These are phyloP conservation scores for Pichia sp. DNA, from an alignment of 1,139 yeast species.

Conservation along the genomic window DNA sequence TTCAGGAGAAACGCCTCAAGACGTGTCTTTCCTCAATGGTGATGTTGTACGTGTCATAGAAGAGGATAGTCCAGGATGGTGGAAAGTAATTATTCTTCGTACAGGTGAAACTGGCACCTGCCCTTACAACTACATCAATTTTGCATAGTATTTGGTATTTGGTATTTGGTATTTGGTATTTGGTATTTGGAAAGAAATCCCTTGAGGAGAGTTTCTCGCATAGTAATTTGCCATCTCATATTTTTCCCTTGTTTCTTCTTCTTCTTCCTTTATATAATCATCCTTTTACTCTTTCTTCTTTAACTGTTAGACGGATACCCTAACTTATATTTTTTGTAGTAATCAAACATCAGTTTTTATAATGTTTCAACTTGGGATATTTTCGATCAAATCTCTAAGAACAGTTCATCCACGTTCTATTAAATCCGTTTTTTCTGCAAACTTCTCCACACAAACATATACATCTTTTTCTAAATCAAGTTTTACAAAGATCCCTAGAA, in stretches of 20 bases:
- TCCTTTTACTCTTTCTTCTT: no score
- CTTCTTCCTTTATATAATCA: background rate
- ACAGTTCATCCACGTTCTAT: background rate
- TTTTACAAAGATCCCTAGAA: no score
- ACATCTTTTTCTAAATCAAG: no score
- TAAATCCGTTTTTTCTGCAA: background rate
- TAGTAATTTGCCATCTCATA: background rate
- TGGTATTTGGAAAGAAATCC: no score
- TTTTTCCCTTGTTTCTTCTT: no score
- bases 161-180: no score
- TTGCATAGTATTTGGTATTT: constrained; percentile 9
- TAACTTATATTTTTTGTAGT: no score
- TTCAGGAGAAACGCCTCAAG: constrained; percentile 32
- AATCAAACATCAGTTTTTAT: no score
- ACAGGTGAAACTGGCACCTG: constrained; percentile 35
- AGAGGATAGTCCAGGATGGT: constrained; percentile 35
- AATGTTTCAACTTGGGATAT: constrained; percentile 5
- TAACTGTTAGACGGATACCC: no score
- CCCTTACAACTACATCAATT: constrained; percentile 39
- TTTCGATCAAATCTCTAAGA: background rate
- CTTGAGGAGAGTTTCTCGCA: no score
- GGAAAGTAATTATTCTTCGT: constrained; percentile 35
- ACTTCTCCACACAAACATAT: no score
- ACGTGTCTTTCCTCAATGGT: constrained; percentile 34
- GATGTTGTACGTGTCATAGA: constrained; percentile 34